Evolutionary conservation across 23 red algal genomes (phyloP), one percentile per base, ranked within the genome.

Genomic region (Gracilaria caudata): DNA sequence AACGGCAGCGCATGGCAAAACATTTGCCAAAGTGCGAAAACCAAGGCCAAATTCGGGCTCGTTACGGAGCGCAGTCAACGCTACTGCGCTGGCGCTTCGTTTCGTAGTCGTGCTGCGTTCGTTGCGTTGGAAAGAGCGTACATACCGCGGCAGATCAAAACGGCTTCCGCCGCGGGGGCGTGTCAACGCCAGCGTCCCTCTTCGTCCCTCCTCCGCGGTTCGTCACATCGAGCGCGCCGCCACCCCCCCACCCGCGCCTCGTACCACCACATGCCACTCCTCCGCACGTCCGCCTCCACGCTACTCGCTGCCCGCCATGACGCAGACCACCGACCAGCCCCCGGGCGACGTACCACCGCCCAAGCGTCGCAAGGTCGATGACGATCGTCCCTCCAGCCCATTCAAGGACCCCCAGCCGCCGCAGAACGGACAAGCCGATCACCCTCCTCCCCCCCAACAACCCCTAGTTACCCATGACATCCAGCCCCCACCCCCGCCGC

Each of bases 281-380:
- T 75, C 70, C 70, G 70, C 5, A 38, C 43, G n/a, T 49, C 37
- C 70, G n/a, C 40, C 29, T n/a, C 21, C 70, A 12, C 39, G 39
- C 43, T 49, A 29, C 38, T n/a, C 43, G 39, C 70, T 34, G 39
- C 70, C 39, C 33, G 14, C 70, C 37, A 75, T 75, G 70, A 75
- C 70, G 9, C 70, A 75, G 38, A 46, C 70, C 70, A 75, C 79
- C 24, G 79, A 83, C 79, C 79, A 83, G n/a, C 79, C 58, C 59
- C 51, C 58, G 20, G 40, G 40, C 79, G 57, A 63, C 23, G 26
- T 83, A 1, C 80, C 80, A 0, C 80, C 80, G 17, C 49, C 80
- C 21, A 84, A 84, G 37, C 59, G 80, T 36, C 80, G 80, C 32
- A 84, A 84, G 54, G 58, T 84, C 80, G 80, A 84, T 53, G 60